phyloP scores from a whole-genome alignment of 2,329 filamentous ascomycete genomes.

The Myriosclerotinia duriaeana region DNA sequence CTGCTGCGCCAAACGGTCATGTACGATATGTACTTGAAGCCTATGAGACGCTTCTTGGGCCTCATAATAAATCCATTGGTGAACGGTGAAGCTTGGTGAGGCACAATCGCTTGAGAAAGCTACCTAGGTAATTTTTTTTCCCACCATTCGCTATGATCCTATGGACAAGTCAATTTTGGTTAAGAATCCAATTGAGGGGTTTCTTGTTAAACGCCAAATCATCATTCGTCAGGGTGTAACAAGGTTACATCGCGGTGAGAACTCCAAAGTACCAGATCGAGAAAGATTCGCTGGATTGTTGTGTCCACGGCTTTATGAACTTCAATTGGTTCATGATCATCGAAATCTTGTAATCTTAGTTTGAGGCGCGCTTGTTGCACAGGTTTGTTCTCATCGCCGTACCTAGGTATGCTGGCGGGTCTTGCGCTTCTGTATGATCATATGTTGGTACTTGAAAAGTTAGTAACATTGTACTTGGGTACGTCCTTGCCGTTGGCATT shows the following conservation, averaged over 20 bases:
- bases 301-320: not conserved
- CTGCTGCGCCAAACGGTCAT: constrained; percentile 25
- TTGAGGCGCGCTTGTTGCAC: constrained; percentile 34
- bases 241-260: constrained; percentile 11
- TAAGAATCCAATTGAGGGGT: constrained; percentile 17
- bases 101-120: constrained; percentile 28
- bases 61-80: constrained; percentile 31
- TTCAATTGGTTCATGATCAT: constrained; percentile 12
- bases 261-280: constrained; percentile 3
- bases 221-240: constrained; percentile 37
- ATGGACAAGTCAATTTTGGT: constrained; percentile 19
- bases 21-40: constrained; percentile 24
- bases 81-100: constrained; percentile 30
- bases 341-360: not conserved
- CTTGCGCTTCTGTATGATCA: constrained; percentile 28
- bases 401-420: constrained; percentile 1
- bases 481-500: not conserved
- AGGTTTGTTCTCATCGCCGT: not conserved
- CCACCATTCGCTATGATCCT: not conserved
- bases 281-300: constrained; percentile 1
- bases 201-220: constrained; percentile 32
- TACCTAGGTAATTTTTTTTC: not conserved
- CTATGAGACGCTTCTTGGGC: constrained; percentile 32
- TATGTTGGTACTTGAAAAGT: constrained; percentile 4
- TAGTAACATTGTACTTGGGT: constrained; percentile 9